phyloP scores from a whole-genome alignment of 2,329 filamentous ascomycete species.

The Colletotrichum lentis region DNA sequence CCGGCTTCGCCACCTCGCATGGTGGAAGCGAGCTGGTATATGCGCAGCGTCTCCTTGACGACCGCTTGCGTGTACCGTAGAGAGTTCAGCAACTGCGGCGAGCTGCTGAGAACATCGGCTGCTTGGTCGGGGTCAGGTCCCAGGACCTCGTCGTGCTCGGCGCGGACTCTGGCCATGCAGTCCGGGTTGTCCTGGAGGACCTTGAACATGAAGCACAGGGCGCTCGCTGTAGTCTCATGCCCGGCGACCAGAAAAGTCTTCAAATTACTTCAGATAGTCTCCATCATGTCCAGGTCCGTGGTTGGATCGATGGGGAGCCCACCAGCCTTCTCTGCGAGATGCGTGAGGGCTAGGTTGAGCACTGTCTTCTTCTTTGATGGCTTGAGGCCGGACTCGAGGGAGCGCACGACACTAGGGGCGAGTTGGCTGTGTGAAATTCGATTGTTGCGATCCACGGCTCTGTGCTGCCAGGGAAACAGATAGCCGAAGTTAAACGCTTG shows the following conservation, averaged over 20 bases:
- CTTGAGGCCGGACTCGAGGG: slow-evolving; percentile 16
- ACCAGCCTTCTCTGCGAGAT: slow-evolving; percentile 13
- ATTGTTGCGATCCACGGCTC: slow-evolving; percentile 23
- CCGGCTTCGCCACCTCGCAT: slow-evolving; percentile 43
- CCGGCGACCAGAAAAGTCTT: slow-evolving; percentile 50
- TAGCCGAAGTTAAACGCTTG: slow-evolving; percentile 45
- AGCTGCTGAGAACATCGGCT: slow-evolving; percentile 33
- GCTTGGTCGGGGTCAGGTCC: slow-evolving; percentile 43
- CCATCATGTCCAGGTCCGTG: slow-evolving; percentile 21
- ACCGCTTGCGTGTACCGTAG: slow-evolving; percentile 50
- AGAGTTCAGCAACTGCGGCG: slow-evolving; percentile 44
- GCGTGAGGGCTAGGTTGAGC: slow-evolving; percentile 15
- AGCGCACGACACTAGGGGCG: slow-evolving; percentile 3
- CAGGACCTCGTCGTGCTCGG: slow-evolving; percentile 50
- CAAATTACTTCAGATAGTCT: slow-evolving; percentile 46
- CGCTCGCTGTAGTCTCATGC: slow-evolving; percentile 49
- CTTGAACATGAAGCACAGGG: slow-evolving; percentile 48
- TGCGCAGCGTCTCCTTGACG: slow-evolving; percentile 50
- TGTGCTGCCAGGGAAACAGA: slow-evolving; percentile 43
- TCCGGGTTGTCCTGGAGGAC: slow-evolving; percentile 45
- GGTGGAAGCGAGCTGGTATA: slow-evolving; percentile 45
- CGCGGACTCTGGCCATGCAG: slow-evolving; percentile 45
- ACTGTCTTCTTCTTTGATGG: slow-evolving; percentile 29
- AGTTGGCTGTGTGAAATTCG: slow-evolving; percentile 6
- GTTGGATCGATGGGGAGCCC: not conserved